Evolutionary conservation across 2,329 filamentous ascomycete genomes (phyloP).

Genomic region (Aureobasidium sp.): DNA sequence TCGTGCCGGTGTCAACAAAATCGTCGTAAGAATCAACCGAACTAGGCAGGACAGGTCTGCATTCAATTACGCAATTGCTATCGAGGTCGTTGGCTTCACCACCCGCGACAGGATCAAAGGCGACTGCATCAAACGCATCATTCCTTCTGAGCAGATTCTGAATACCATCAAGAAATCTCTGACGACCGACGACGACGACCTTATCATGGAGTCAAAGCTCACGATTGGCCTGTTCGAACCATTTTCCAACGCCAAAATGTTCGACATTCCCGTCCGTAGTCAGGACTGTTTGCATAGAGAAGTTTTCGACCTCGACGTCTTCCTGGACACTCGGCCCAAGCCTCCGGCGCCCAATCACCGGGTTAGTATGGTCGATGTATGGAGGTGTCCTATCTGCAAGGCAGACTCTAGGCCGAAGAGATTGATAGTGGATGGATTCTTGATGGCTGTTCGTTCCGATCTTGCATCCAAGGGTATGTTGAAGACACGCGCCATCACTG

Average conservation of each 20-base stretch:
- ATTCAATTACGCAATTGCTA: conserved; percentile 54
- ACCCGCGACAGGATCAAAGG: conserved; percentile 34
- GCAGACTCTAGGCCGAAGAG: conserved; percentile 67
- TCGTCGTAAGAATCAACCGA: conserved; percentile 49
- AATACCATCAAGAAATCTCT: conserved; percentile 51
- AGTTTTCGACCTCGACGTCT: conserved; percentile 84
- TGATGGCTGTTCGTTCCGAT: conserved; percentile 53
- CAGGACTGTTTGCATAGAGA: conserved; percentile 66
- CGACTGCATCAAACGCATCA: conserved; percentile 31
- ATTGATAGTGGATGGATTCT: conserved; percentile 67
- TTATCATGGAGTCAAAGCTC: conserved; percentile 34
- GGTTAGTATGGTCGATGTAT: conserved; percentile 54
- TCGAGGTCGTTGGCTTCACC: conserved; percentile 61
- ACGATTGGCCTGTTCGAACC: conserved; percentile 43
- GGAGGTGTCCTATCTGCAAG: conserved; percentile 81
- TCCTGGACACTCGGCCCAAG: conserved; percentile 56
- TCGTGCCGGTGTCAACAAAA: conserved; percentile 51
- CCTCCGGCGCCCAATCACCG: conserved; percentile 31
- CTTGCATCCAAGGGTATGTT: conserved; percentile 44
- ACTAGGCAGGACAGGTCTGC: conserved; percentile 30
- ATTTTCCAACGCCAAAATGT: conserved; percentile 45
- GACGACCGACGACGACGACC: conserved; percentile 40
- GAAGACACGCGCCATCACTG: conserved; percentile 53
- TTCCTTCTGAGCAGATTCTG: conserved; percentile 45
- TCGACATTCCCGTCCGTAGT: conserved; percentile 65